Conservation (phyloP, 352 stramenopile genomes). For the Phytopythium sindhum region DNA sequence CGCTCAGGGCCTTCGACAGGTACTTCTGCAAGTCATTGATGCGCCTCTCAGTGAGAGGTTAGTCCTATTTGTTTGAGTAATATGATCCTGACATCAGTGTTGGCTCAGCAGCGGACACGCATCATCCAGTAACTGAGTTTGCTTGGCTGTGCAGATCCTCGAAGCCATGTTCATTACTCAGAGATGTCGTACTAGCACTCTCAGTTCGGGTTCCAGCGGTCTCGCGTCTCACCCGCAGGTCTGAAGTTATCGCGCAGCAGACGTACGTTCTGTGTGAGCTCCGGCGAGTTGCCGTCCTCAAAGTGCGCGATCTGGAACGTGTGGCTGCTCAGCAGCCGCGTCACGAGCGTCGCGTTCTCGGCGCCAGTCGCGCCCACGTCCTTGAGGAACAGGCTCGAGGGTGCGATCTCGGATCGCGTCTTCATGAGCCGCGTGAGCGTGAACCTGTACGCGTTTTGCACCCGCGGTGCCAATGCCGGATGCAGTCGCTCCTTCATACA, state of each 20-base stretch:
- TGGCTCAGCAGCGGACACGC: no score
- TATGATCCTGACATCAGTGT: no score
- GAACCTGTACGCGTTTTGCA: conserved; percentile 50
- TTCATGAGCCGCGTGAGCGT: conserved; percentile 39
- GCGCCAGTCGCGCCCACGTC: conserved; percentile 65
- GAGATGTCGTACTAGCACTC: background rate
- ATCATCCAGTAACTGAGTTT: no score
- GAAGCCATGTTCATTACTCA: background rate
- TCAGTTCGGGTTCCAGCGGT: conserved; percentile 41
- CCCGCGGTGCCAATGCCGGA: conserved; percentile 34
- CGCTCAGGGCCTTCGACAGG: no score
- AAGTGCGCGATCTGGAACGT: conserved; percentile 85
- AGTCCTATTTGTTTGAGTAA: no score
- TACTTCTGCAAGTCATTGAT: no score
- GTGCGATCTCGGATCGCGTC: conserved; percentile 41
- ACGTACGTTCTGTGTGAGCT: conserved; percentile 82
- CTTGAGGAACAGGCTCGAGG: conserved; percentile 69
- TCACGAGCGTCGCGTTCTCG: conserved; percentile 61
- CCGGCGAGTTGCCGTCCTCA: conserved; percentile 67
- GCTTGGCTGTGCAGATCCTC: no score
- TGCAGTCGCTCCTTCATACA: conserved; percentile 73
- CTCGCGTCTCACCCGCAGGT: conserved; percentile 11
- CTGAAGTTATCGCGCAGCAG: conserved; percentile 53
- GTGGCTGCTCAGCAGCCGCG: conserved; percentile 69
- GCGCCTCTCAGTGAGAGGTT: no score